A percentile compares a stretch with the other conserved stretches of the same genome.
Conservation (phyloP, 768 basidiomycete species). For the Lyophyllum shimeji region DNA sequence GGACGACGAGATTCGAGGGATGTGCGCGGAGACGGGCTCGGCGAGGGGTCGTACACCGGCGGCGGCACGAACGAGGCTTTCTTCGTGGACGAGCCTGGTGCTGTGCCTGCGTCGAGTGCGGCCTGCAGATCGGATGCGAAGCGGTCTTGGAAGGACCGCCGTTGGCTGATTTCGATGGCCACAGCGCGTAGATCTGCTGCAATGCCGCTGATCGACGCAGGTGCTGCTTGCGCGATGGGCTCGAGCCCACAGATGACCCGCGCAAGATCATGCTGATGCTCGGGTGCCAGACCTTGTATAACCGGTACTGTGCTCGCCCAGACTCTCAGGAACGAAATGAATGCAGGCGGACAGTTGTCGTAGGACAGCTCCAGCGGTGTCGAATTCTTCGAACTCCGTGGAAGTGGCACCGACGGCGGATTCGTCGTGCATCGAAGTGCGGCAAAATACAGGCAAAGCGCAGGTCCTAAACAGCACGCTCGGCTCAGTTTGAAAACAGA, state of each 20-base stretch:
- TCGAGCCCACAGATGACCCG: slow-evolving; percentile 71
- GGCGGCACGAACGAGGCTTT: slow-evolving; percentile 72
- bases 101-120: slow-evolving; percentile 65
- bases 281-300: slow-evolving; percentile 62
- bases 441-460: slow-evolving; percentile 82
- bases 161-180: slow-evolving; percentile 83
- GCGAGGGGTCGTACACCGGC: slow-evolving; percentile 54
- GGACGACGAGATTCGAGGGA: slow-evolving; percentile 11
- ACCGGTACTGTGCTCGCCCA: slow-evolving; percentile 67
- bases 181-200: slow-evolving; percentile 83
- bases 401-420: slow-evolving; percentile 81
- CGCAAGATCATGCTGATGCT: slow-evolving; percentile 80
- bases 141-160: slow-evolving; percentile 80
- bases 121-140: slow-evolving; percentile 77
- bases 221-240: slow-evolving; percentile 40
- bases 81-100: slow-evolving; percentile 29
- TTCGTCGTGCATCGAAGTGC: slow-evolving; percentile 72
- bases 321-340: slow-evolving; percentile 66
- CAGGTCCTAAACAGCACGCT: slow-evolving; percentile 67
- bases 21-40: slow-evolving; percentile 19
- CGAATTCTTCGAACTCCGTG: slow-evolving; percentile 46
- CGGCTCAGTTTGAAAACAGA: neutral
- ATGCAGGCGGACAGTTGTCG: slow-evolving; percentile 68
- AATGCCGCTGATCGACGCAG: slow-evolving; percentile 52
- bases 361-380: slow-evolving; percentile 60